A percentile compares a stretch with the other conserved stretches of the same genome.
Evolutionary conservation across 164 flowering plant species (phyloP).

Genomic region (Nymphaea colorata): DNA sequence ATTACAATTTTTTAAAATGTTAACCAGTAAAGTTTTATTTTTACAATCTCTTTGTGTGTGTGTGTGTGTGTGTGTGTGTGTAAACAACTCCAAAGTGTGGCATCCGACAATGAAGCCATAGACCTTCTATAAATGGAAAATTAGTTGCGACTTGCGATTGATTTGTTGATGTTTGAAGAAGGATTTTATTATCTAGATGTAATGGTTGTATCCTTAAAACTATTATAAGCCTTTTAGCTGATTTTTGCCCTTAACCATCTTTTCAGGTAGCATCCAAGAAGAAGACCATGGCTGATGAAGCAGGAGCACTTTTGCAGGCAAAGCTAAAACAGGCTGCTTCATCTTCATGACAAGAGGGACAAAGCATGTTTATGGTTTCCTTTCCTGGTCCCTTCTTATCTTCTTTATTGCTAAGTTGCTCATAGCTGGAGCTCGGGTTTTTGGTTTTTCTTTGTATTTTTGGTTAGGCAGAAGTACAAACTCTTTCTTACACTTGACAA

Average conservation of each 20-base stretch:
- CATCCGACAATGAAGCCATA: background rate
- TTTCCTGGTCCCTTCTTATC: too few relatives aligned
- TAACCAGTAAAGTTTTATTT: too few relatives aligned
- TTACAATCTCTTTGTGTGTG: background rate
- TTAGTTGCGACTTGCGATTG: too few relatives aligned
- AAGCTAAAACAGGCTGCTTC: slow-evolving; percentile 42
- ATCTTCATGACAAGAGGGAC: slow-evolving; percentile 12
- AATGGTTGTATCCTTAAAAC: background rate
- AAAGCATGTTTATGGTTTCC: background rate
- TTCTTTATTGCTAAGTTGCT: background rate
- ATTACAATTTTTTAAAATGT: too few relatives aligned
- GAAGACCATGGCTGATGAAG: slow-evolving; percentile 69
- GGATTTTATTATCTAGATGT: background rate
- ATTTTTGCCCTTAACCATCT: background rate
- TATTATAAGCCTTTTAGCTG: background rate
- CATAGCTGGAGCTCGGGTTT: background rate
- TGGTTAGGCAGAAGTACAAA: too few relatives aligned
- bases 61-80: too few relatives aligned
- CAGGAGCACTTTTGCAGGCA: slow-evolving; percentile 49
- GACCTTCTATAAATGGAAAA: background rate
- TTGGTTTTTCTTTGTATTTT: too few relatives aligned
- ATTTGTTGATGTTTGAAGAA: too few relatives aligned
- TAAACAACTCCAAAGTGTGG: too few relatives aligned
- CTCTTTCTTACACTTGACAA: too few relatives aligned
- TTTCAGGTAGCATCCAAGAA: slow-evolving; percentile 65